Evolutionary conservation across 2,329 filamentous ascomycete genomes (phyloP).

Genomic region (Fusarium penzigii): DNA sequence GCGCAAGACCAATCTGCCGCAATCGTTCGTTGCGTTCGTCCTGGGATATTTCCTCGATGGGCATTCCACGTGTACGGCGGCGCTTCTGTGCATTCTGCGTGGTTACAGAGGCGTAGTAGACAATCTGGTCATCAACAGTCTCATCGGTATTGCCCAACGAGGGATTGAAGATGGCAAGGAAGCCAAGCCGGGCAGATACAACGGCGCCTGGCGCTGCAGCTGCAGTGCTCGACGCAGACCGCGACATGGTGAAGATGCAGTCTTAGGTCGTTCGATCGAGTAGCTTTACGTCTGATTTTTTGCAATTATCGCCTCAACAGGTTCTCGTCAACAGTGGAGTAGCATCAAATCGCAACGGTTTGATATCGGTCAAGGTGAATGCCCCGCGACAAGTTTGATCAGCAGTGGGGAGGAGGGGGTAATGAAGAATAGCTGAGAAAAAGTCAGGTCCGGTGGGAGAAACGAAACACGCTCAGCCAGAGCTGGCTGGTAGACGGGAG

Average conservation of each 20-base stretch:
- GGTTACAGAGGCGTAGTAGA: conserved; percentile 79
- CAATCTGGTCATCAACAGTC: conserved; percentile 75
- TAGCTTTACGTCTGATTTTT: conserved; percentile 1
- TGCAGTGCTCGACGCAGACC: conserved; percentile 13
- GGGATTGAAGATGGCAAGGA: conserved; percentile 94
- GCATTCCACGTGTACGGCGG: conserved; percentile 43
- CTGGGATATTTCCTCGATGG: conserved; percentile 48
- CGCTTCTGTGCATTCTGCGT: conserved; percentile 44
- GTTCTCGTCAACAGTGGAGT: not conserved
- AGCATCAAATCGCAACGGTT: not conserved
- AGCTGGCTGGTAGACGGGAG: not conserved
- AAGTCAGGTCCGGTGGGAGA: not conserved
- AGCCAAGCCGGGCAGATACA: conserved; percentile 79
- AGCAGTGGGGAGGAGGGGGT: not conserved
- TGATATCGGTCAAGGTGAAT: not conserved
- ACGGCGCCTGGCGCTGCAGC: conserved; percentile 24
- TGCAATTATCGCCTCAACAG: not conserved
- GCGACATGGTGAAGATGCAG: conserved; percentile 13
- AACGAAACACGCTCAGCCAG: not conserved
- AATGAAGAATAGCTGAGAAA: conserved; percentile 5
- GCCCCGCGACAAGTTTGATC: not conserved
- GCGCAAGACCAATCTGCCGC: conserved; percentile 90
- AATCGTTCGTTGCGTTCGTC: conserved; percentile 83
- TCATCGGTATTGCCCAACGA: conserved; percentile 64
- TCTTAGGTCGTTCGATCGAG: not conserved